These are phyloP conservation scores for Fraxinus greggii DNA, from an alignment of 305 asterid species.

Conservation along the genomic window DNA sequence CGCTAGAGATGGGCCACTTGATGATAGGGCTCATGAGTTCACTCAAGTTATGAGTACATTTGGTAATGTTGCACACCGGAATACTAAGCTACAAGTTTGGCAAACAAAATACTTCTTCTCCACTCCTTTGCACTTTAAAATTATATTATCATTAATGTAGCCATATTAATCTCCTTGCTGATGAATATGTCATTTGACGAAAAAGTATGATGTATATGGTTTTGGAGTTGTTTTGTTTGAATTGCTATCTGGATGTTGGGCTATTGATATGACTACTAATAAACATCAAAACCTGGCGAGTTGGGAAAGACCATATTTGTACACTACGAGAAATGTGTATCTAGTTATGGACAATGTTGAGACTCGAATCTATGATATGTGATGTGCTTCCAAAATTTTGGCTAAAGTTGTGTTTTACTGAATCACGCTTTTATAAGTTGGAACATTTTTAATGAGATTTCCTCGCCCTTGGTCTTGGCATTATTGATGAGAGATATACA, in stretches of 20 bases:
- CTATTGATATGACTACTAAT: background rate
- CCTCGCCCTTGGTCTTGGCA: too few species aligned
- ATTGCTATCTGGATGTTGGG: slow-evolving; percentile 40
- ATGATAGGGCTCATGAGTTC: slow-evolving; percentile 16
- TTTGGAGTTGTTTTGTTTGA: slow-evolving; percentile 48
- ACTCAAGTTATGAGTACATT: slow-evolving; percentile 19
- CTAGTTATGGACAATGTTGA: slow-evolving; percentile 51
- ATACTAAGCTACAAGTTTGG: slow-evolving; percentile 19
- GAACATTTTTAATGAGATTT: too few species aligned
- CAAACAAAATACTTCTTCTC: background rate
- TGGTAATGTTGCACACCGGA: slow-evolving; percentile 36
- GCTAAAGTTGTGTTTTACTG: too few species aligned
- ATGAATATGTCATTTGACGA: slow-evolving; percentile 26
- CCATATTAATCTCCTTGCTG: background rate
- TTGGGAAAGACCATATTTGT: slow-evolving; percentile 51
- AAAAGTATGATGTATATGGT: slow-evolving; percentile 47
- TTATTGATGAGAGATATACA: too few species aligned
- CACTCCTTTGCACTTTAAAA: background rate
- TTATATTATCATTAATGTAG: background rate
- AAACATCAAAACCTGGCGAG: slow-evolving; percentile 39
- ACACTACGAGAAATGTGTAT: slow-evolving; percentile 29
- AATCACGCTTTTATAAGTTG: too few species aligned
- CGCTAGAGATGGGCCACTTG: slow-evolving; percentile 28
- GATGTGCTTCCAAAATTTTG: too few species aligned
- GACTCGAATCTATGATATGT: too few species aligned